Conservation (phyloP, 805 yeast genomes). For the Cyberlindnera xishuangbannaensis region DNA sequence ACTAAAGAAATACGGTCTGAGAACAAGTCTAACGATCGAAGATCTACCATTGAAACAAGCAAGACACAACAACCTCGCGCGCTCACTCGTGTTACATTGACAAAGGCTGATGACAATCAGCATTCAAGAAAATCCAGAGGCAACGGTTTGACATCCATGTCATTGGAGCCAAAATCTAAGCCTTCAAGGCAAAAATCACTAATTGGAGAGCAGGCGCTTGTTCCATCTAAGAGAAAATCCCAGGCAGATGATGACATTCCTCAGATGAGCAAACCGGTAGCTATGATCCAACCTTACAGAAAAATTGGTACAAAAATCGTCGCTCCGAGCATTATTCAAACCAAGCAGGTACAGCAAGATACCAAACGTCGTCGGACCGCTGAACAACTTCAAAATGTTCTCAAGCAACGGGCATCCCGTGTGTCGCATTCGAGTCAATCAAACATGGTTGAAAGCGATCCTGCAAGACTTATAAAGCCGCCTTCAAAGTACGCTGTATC, state of each 20-base stretch:
- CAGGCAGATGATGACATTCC: conserved; percentile 18
- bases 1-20: not conserved
- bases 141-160: conserved; percentile 18
- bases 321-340: conserved; percentile 14
- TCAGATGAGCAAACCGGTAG: not conserved
- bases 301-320: conserved; percentile 23
- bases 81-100: conserved; percentile 20
- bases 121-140: conserved; percentile 19
- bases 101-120: conserved; percentile 17
- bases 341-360: conserved; percentile 16
- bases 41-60: conserved; percentile 1
- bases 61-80: conserved; percentile 12
- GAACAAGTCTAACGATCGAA: conserved; percentile 7
- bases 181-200: conserved; percentile 16
- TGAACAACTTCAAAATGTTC: conserved; percentile 16
- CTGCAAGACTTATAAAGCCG: conserved; percentile 8
- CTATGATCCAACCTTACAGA: conserved; percentile 16
- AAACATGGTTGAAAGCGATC: conserved; percentile 5
- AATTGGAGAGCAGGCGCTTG: conserved; percentile 10
- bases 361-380: conserved; percentile 25
- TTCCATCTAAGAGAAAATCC: conserved; percentile 15
- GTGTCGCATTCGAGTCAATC: conserved; percentile 25
- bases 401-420: conserved; percentile 23
- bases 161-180: conserved; percentile 16
- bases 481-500: conserved; percentile 12